A percentile compares a stretch with the other conserved stretches of the same genome.
These are phyloP conservation scores for Thymus quinquecostatus DNA, from an alignment of 257 asterid genomes.

Conservation along the genomic window DNA sequence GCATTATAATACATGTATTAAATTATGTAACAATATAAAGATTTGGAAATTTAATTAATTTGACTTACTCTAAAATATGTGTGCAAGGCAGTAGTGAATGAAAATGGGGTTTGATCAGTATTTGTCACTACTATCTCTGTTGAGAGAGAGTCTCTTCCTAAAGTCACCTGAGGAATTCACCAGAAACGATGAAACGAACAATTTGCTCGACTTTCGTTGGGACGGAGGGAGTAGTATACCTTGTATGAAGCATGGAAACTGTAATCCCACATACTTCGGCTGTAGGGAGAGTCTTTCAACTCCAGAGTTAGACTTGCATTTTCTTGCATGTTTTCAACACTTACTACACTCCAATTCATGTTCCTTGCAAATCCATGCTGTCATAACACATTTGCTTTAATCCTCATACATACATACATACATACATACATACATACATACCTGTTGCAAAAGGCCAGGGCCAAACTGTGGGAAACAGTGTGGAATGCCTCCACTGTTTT, in stretches of 20 bases:
- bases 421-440: slow-evolving; percentile 21
- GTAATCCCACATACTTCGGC: slow-evolving; percentile 95
- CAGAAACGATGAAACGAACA: background rate
- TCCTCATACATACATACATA: too few relatives aligned
- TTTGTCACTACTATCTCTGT: slow-evolving; percentile 80
- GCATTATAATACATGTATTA: slow-evolving; percentile 27
- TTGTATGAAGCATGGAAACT: slow-evolving; percentile 82
- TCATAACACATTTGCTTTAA: background rate
- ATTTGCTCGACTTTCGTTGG: too few relatives aligned
- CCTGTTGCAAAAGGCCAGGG: slow-evolving; percentile 95
- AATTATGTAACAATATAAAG: background rate
- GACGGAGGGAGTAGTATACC: slow-evolving; percentile 33
- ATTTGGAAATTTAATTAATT: background rate
- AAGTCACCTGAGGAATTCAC: slow-evolving; percentile 59
- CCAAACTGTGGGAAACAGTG: slow-evolving; percentile 99
- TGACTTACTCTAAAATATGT: slow-evolving; percentile 75
- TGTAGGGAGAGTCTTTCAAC: slow-evolving; percentile 83
- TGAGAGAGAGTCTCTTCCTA: slow-evolving; percentile 64
- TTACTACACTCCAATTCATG: slow-evolving; percentile 67
- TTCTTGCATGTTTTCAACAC: slow-evolving; percentile 68
- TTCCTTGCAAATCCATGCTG: slow-evolving; percentile 99
- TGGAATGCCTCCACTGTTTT: slow-evolving; percentile 90
- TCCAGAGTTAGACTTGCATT: slow-evolving; percentile 73
- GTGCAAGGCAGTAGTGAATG: slow-evolving; percentile 90
- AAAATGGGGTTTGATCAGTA: slow-evolving; percentile 76